phyloP scores from a whole-genome alignment of 2,329 filamentous ascomycete species.

The Fusarium haematococcum region DNA sequence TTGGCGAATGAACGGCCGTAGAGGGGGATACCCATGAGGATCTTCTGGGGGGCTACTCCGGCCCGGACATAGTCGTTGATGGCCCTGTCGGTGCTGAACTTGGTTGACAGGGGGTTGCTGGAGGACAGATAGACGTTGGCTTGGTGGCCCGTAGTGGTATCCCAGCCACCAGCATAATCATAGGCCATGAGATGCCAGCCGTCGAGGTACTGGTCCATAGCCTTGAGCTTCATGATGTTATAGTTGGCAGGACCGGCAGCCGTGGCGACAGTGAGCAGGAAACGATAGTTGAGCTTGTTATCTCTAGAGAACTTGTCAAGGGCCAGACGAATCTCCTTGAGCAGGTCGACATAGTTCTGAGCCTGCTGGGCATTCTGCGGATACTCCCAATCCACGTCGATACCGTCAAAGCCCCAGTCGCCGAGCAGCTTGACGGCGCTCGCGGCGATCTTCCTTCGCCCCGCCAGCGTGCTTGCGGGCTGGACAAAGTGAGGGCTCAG shows the following conservation, averaged over 20 bases:
- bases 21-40: slow-evolving; percentile 81
- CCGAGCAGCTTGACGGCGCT: slow-evolving; percentile 76
- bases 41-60: slow-evolving; percentile 71
- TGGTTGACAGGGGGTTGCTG: slow-evolving; percentile 67
- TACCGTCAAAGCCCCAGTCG: slow-evolving; percentile 71
- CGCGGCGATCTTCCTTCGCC: slow-evolving; percentile 74
- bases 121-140: slow-evolving; percentile 73
- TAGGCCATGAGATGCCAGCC: slow-evolving; percentile 76
- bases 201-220: slow-evolving; percentile 69
- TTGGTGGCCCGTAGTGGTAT: slow-evolving; percentile 71
- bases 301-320: slow-evolving; percentile 57
- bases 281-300: slow-evolving; percentile 58
- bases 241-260: slow-evolving; percentile 63
- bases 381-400: slow-evolving; percentile 71
- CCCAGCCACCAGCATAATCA: slow-evolving; percentile 78
- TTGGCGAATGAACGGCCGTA: slow-evolving; percentile 82
- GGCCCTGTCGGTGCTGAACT: slow-evolving; percentile 75
- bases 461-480: slow-evolving; percentile 70
- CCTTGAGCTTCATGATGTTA: slow-evolving; percentile 60
- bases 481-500: slow-evolving; percentile 67
- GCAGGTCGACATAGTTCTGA: slow-evolving; percentile 38
- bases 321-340: slow-evolving; percentile 48
- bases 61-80: slow-evolving; percentile 63
- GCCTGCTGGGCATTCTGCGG: slow-evolving; percentile 56
- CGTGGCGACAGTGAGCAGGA: slow-evolving; percentile 63